A percentile compares a stretch with the other conserved stretches of the same genome.
Evolutionary conservation across 1,139 yeast genomes (phyloP).

Genomic region (Tardiomyces depauwii): DNA sequence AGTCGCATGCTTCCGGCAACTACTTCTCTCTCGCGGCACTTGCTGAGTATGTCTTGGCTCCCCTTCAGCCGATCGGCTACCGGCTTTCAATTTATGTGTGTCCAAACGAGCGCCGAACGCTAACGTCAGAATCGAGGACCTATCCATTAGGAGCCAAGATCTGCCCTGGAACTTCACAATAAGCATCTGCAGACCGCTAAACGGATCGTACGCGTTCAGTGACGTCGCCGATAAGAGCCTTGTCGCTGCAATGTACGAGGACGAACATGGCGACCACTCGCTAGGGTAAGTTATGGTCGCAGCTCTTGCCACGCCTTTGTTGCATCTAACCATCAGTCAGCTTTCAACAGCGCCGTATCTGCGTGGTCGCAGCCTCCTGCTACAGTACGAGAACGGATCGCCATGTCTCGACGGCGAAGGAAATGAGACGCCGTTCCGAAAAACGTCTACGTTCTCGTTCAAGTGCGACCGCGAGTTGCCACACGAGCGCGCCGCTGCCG

Average conservation of each 20-base stretch:
- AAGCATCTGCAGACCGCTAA: conserved; percentile 53
- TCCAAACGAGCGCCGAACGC: no score
- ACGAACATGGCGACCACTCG: not conserved
- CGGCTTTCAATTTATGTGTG: no score
- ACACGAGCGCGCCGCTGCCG: conserved; percentile 33
- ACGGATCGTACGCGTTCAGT: conserved; percentile 27
- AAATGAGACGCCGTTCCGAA: conserved; percentile 26
- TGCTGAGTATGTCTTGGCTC: not conserved
- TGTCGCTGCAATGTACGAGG: not conserved
- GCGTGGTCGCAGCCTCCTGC: conserved; percentile 58
- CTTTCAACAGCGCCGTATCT: conserved; percentile 40
- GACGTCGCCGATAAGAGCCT: conserved; percentile 30
- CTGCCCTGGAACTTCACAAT: conserved; percentile 52
- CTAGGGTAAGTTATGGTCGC: not conserved
- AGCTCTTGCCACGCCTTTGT: no score
- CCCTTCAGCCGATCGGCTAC: no score
- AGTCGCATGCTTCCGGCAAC: conserved; percentile 21
- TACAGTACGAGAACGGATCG: conserved; percentile 66
- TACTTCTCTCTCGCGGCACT: conserved; percentile 13
- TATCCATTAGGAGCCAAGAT: not conserved
- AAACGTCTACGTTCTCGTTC: conserved; percentile 60
- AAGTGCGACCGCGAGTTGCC: conserved; percentile 71
- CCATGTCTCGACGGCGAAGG: conserved; percentile 31
- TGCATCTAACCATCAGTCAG: conserved; percentile 57
- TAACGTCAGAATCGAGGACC: not conserved